These are phyloP conservation scores for Nepenthes gracilis DNA, from an alignment of 148 eudicot genomes.

Conservation along the genomic window DNA sequence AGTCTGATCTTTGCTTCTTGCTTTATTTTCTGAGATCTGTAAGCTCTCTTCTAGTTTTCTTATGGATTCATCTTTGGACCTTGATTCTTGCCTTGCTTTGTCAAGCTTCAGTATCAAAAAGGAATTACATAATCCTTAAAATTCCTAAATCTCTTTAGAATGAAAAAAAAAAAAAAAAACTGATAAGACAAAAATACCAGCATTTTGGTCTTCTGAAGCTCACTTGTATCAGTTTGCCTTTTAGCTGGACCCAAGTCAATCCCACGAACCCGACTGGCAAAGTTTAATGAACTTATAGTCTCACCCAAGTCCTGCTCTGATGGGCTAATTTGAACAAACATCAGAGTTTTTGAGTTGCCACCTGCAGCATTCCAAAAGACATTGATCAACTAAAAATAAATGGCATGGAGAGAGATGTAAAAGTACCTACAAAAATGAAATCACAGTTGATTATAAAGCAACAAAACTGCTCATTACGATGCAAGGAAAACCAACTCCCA, in stretches of 20 bases:
- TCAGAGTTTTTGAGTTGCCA: slow-evolving; percentile 80
- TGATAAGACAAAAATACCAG: slow-evolving; percentile 28
- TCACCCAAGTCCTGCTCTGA: slow-evolving; percentile 83
- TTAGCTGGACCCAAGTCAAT: slow-evolving; percentile 79
- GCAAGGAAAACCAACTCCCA: too few relatives aligned
- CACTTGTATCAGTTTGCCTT: slow-evolving; percentile 74
- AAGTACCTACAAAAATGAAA: background rate
- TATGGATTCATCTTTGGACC: slow-evolving; percentile 65
- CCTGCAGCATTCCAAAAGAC: slow-evolving; percentile 28
- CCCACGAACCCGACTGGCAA: slow-evolving; percentile 85
- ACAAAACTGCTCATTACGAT: too few relatives aligned
- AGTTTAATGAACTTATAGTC: slow-evolving; percentile 81
- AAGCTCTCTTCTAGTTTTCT: slow-evolving; percentile 77
- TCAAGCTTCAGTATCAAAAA: slow-evolving; percentile 43
- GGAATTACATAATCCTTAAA: background rate
- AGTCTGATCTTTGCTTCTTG: slow-evolving; percentile 69
- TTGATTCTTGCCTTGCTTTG: slow-evolving; percentile 65
- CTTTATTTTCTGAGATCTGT: slow-evolving; percentile 61
- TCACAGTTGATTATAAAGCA: background rate
- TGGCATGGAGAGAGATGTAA: background rate
- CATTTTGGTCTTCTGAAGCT: slow-evolving; percentile 67
- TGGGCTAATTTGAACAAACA: slow-evolving; percentile 96
- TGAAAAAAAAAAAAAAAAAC: background rate
- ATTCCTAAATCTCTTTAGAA: background rate
- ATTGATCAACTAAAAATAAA: background rate